A percentile compares a stretch with the other conserved stretches of the same genome.
Evolutionary conservation across 2,329 filamentous ascomycete species (phyloP).

Genomic region (Fusarium luffae): DNA sequence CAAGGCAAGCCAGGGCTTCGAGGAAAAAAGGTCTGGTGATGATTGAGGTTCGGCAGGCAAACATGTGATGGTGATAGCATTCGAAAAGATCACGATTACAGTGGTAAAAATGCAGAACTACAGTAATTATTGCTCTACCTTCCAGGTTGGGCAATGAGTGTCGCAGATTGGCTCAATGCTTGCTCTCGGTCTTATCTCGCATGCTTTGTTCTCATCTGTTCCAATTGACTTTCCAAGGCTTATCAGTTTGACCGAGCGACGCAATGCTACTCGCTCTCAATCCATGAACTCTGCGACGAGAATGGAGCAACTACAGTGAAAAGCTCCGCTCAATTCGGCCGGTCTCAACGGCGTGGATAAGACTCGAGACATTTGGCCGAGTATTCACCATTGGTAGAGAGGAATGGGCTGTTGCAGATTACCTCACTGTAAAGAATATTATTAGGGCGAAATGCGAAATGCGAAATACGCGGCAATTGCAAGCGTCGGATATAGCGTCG

Average conservation of each 20-base stretch:
- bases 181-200: constrained; percentile 31
- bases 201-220: constrained; percentile 19
- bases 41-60: neutral
- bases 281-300: constrained; percentile 10
- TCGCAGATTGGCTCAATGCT: constrained; percentile 7
- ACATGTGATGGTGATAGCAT: neutral
- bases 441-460: neutral
- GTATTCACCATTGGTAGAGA: constrained; percentile 22
- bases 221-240: constrained; percentile 28
- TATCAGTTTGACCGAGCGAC: constrained; percentile 28
- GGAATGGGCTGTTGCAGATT: constrained; percentile 2
- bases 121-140: neutral
- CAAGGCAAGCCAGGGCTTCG: neutral
- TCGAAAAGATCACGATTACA: neutral
- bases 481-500: constrained; percentile 11
- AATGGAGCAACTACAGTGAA: constrained; percentile 15
- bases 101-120: neutral
- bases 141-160: neutral
- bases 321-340: constrained; percentile 24
- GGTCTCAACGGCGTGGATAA: constrained; percentile 27
- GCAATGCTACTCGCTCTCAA: neutral
- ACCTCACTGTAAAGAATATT: neutral
- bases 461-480: neutral
- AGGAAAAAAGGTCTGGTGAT: neutral
- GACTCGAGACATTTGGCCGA: constrained; percentile 24